Percentiles rank a stretch among this genome's conserved stretches.
Evolutionary conservation across 1,284 basidiomycete genomes (phyloP).

Genomic region (Cystobasidiaceae sp.): DNA sequence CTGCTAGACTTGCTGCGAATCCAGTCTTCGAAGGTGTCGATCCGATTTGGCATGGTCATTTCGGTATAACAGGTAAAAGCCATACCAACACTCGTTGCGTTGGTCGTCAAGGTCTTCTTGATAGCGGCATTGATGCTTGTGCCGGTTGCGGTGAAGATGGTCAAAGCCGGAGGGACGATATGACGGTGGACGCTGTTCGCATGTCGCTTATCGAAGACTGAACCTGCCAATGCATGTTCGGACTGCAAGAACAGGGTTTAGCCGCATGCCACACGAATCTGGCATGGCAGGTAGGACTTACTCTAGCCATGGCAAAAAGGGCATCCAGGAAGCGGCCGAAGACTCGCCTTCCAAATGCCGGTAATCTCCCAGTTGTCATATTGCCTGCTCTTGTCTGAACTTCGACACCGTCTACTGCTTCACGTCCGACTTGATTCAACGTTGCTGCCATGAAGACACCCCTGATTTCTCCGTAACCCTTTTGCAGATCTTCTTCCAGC

Average conservation of each 20-base stretch:
- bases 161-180: conserved; percentile 31
- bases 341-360: conserved; percentile 13
- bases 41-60: conserved; percentile 33
- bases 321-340: conserved; percentile 30
- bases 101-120: conserved; percentile 40
- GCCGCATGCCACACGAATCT: no score
- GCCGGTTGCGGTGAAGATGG: conserved; percentile 38
- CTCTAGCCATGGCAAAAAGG: conserved; percentile 30
- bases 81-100: conserved; percentile 34
- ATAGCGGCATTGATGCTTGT: conserved; percentile 39
- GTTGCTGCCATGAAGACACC: conserved; percentile 28
- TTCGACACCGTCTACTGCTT: conserved; percentile 26
- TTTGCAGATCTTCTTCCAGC: conserved; percentile 27
- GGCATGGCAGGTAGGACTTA: no score
- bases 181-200: conserved; percentile 27
- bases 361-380: not conserved
- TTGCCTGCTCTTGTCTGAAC: conserved; percentile 22
- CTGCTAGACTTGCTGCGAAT: conserved; percentile 34
- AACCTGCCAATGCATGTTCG: conserved; percentile 21
- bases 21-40: conserved; percentile 40
- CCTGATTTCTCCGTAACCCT: conserved; percentile 24
- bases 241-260: conserved; percentile 1
- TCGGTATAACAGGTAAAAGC: conserved; percentile 41
- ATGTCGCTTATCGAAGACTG: conserved; percentile 22
- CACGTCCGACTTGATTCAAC: conserved; percentile 27